Evolutionary conservation across 2,329 filamentous ascomycete species (phyloP), one percentile per base, ranked within the genome.

Genomic region (Alternaria ethzedia): DNA sequence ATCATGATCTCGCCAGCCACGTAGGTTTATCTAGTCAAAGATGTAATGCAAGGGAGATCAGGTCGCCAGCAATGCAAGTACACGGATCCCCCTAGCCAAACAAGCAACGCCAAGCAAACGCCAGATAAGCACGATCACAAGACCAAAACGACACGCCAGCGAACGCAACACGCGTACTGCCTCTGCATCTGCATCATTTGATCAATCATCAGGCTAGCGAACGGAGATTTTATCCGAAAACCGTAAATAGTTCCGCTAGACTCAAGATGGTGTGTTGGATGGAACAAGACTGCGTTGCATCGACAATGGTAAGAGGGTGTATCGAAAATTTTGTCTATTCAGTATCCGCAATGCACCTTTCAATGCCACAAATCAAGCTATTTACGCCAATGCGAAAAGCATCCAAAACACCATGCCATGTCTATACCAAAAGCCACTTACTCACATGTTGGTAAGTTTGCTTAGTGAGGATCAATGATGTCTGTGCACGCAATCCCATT

Each of bases 401-500:
- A 41, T 41, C 8, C 15, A 50, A 28, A 50, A 50, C 47, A 46
- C 44, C 44, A 9, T 25, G 36, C 36, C 36, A 41, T 46, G 11
- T 46, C 20, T 46, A 46, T 46, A 12, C 44, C 3, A 46, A 46
- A 46, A 46, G 12, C 11, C 44, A 30, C 6, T 12, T 28, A 13
- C 6, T 30, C 15, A 50, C n/a, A 41, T 6, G 13, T 1, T 41
- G 15, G 36, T 41, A 9, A 41, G 36, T 41, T 11, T 6, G 6
- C n/a, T 21, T 3, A 15, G 9, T 0, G 13, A 23, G 20, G 6
- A 7, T 68, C 54, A 71, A 26, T 69, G 58, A 15, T 82, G 83
- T 28, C 84, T 80, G 66, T 85, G 84, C 46, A 87, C 82, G 68
- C 86, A 87, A 70, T 86, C 83, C 86, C 86, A 87, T 76, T 87